A percentile compares a stretch with the other conserved stretches of the same genome.
phyloP scores from a whole-genome alignment of 495 filamentous ascomycete species.

The Antarctomyces pellizariae region DNA sequence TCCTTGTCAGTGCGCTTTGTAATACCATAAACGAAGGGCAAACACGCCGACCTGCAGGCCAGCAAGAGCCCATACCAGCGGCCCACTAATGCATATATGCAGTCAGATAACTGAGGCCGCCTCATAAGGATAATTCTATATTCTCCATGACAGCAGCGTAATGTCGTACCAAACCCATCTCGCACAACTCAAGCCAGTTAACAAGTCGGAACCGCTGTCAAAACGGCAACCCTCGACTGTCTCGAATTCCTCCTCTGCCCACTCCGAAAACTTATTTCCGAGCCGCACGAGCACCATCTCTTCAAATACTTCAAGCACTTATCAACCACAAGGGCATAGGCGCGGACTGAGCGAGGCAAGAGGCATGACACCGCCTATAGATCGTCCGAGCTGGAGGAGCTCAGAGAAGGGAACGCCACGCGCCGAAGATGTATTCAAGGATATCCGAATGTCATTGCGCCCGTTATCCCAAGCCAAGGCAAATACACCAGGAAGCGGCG shows the following conservation, averaged over 20 bases:
- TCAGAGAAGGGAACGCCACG: constrained; percentile 16
- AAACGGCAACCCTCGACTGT: constrained; percentile 58
- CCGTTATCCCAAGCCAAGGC: constrained; percentile 48
- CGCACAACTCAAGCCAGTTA: constrained; percentile 38
- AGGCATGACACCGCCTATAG: constrained; percentile 19
- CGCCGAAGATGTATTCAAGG: constrained; percentile 36
- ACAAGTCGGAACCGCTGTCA: constrained; percentile 29
- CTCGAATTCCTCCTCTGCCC: constrained; percentile 54
- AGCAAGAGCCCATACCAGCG: no score
- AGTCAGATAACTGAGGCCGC: no score
- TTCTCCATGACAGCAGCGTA: constrained; percentile 6
- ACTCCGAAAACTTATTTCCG: constrained; percentile 43
- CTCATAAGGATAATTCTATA: no score
- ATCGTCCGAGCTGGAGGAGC: constrained; percentile 2
- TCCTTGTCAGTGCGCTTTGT: no score
- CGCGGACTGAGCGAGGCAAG: constrained; percentile 53
- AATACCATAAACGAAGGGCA: no score
- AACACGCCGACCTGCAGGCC: no score
- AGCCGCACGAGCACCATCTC: constrained; percentile 57
- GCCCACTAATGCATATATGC: no score
- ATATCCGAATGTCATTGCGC: constrained; percentile 50
- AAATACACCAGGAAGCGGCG: constrained; percentile 17
- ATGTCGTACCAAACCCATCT: constrained; percentile 33
- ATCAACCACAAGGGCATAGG: constrained; percentile 35
- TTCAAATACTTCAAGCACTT: constrained; percentile 47